These are phyloP conservation scores for Sparassis latifolia DNA, from an alignment of 1,284 basidiomycete genomes.

Conservation along the genomic window DNA sequence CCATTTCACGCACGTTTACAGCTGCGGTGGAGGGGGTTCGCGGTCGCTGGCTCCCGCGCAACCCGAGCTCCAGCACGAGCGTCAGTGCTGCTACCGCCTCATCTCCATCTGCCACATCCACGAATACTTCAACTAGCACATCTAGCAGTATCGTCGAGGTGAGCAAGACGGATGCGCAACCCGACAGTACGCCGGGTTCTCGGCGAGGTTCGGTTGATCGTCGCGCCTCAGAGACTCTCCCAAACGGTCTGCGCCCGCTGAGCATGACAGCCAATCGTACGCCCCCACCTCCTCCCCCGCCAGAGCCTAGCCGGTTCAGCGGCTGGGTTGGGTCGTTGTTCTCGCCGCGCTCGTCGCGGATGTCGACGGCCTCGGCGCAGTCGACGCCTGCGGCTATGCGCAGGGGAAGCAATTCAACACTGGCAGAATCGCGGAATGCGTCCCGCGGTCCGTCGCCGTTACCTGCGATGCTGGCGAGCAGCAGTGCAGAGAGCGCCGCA, in stretches of 20 bases:
- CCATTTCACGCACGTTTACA: constrained; percentile 68
- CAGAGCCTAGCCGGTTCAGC: constrained; percentile 26
- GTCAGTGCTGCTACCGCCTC: constrained; percentile 10
- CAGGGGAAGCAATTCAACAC: constrained; percentile 1
- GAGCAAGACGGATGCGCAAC: constrained; percentile 35
- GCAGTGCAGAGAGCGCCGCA: neutral
- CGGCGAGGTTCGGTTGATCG: constrained; percentile 9
- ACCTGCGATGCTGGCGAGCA: neutral
- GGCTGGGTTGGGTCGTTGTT: constrained; percentile 32
- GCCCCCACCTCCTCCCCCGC: constrained; percentile 22
- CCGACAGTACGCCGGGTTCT: constrained; percentile 7
- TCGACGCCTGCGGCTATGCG: neutral
- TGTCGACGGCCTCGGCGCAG: constrained; percentile 12
- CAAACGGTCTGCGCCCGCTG: constrained; percentile 21
- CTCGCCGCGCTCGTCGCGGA: constrained; percentile 31
- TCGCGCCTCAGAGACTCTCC: constrained; percentile 8
- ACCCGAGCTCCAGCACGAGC: constrained; percentile 27
- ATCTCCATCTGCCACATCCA: constrained; percentile 7
- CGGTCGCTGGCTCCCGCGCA: constrained; percentile 59
- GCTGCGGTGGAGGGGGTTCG: constrained; percentile 79
- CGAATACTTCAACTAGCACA: constrained; percentile 11
- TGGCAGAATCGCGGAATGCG: neutral
- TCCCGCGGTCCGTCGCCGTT: constrained; percentile 2
- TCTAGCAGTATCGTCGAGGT: constrained; percentile 42
- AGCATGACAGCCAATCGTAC: constrained; percentile 25